Conservation (phyloP, 768 basidiomycete genomes). For the Nidularia sp. region DNA sequence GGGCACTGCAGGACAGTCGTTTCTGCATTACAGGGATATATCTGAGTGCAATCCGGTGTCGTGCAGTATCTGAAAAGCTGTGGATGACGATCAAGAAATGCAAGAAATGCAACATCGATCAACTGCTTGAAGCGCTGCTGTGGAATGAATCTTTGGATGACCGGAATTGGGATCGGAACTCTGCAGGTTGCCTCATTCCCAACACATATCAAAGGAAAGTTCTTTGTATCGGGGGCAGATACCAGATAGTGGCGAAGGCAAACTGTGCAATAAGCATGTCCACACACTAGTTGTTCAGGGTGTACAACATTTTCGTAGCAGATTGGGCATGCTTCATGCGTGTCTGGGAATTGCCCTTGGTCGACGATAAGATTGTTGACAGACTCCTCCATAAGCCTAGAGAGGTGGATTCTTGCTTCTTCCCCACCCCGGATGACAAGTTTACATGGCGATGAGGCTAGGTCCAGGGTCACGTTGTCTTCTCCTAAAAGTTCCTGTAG, state of each 20-base stretch:
- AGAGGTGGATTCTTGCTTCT: slow-evolving; percentile 44
- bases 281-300: slow-evolving; percentile 40
- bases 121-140: slow-evolving; percentile 47
- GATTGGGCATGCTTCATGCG: slow-evolving; percentile 40
- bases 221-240: slow-evolving; percentile 32
- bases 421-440: slow-evolving; percentile 55
- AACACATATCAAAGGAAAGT: slow-evolving; percentile 63
- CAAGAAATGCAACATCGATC: slow-evolving; percentile 49
- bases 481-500: slow-evolving; percentile 53
- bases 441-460: slow-evolving; percentile 26
- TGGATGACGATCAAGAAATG: slow-evolving; percentile 51
- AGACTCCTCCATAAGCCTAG: slow-evolving; percentile 39
- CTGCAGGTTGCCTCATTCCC: slow-evolving; percentile 56
- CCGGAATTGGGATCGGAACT: slow-evolving; percentile 45
- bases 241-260: slow-evolving; percentile 46
- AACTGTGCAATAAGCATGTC: slow-evolving; percentile 44
- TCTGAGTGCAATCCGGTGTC: slow-evolving; percentile 67
- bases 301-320: slow-evolving; percentile 42
- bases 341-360: background rate
- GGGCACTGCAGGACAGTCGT: slow-evolving; percentile 37
- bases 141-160: slow-evolving; percentile 48
- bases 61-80: slow-evolving; percentile 63
- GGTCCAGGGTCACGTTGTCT: slow-evolving; percentile 44
- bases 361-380: slow-evolving; percentile 9
- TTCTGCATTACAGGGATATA: slow-evolving; percentile 41